Evolutionary conservation across 2,329 filamentous ascomycete genomes (phyloP), one percentile per base, ranked within the genome.

Genomic region (Stagonosporopsis vannaccii): DNA sequence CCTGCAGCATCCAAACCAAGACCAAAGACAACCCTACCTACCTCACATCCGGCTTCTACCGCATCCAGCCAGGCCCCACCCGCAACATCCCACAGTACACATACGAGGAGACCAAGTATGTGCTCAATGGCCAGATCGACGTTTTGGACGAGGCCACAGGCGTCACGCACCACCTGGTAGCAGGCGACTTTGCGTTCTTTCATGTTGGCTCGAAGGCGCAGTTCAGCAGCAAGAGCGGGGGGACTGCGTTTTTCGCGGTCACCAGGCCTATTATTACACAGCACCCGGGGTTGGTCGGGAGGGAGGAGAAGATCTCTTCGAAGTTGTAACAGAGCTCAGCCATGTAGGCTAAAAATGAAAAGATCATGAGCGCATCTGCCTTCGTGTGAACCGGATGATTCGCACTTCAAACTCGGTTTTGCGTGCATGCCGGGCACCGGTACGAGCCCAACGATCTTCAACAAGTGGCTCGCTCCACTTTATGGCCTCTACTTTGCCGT

Each of bases 161-260:
- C 2, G 51, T 68, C 1, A 64, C 59, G 15, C 67, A 69, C 22
- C 65, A 69, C 26, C 60, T 69, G 6, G 65, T 69, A 7, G 56
- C 65, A 0, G 65, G 67, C 3, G 65, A 69, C 40, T 69, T 67
- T 51, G 67, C 65, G 1, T 69, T 69, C 62, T 69, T 69, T 50
- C 60, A 64, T 33, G 63, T 68, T 1, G 65, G 65, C 1, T 62
- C 60, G 2, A 67, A 67, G 54, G 67, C 60, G 6, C 56, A 67
- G 40, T 69, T 69, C 20, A 64, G 61, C 3, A 68, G 56, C 17
- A 69, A 67, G 48, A 66, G 62, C 3, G 58, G 58, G 0, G 67
- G 67, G 1, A 52, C 57, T 3, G 67, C 67, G 6, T 69, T 69
- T 22, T 69, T 64, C 25, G 63, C 63, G 3, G 65, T 69, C 0